These are phyloP conservation scores for Chlamydomonas schloesseri DNA, from an alignment of 139 green algal species.

Conservation along the genomic window DNA sequence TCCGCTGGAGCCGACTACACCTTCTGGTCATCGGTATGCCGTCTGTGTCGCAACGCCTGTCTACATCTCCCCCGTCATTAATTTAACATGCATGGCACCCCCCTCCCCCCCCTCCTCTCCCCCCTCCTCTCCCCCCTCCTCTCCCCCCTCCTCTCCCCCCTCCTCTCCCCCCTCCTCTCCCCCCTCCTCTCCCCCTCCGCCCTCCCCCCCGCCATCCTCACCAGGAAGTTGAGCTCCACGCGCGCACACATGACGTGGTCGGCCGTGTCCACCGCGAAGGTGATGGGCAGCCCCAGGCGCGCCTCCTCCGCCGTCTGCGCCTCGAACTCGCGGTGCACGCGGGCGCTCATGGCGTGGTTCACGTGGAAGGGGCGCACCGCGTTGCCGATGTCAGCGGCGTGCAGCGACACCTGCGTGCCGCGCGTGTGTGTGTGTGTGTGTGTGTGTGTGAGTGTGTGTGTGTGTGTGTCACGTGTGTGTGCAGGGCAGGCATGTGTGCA, in stretches of 20 bases:
- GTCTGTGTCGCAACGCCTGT: no score
- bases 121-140: background rate
- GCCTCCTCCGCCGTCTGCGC: slow-evolving; percentile 59
- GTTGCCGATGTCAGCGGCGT: slow-evolving; percentile 75
- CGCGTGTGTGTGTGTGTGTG: no score
- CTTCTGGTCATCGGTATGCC: no score
- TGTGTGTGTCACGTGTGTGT: no score
- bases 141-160: background rate
- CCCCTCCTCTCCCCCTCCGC: background rate
- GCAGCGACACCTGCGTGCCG: slow-evolving; percentile 52
- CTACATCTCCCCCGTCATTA: no score
- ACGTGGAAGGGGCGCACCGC: slow-evolving; percentile 64
- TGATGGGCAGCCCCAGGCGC: slow-evolving; percentile 59
- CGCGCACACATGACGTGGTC: slow-evolving; percentile 57
- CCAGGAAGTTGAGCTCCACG: slow-evolving; percentile 77
- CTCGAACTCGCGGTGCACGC: slow-evolving; percentile 73
- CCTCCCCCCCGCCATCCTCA: background rate
- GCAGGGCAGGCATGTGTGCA: no score
- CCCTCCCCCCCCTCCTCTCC: no score
- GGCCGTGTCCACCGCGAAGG: slow-evolving; percentile 61
- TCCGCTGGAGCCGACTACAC: no score
- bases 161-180: background rate
- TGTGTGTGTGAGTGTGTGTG: no score
- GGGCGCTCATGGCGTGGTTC: slow-evolving; percentile 51
- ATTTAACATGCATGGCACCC: no score